Evolutionary conservation across 116 monocot genomes (phyloP), one percentile per base, ranked within the genome.

Genomic region (Iris pallida): DNA sequence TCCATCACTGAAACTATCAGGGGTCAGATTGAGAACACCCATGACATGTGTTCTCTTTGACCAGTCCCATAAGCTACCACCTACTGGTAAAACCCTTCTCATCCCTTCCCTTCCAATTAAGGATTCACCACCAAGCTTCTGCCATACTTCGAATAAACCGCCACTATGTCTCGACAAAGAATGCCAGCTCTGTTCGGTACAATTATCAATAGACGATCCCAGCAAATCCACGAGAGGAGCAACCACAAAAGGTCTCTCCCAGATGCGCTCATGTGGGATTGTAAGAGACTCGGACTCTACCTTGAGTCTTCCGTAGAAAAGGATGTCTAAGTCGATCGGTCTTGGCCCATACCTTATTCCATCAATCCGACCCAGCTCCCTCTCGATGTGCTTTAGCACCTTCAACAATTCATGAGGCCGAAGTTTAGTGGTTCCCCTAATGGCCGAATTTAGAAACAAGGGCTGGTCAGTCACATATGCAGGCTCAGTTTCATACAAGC

Each of bases 1-100:
- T 47, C 95, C 91, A 76, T 95, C 95, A 52, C 91, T 95, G 76
- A 91, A 95, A 71, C 95, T 95, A 67, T 95, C 95, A 3, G 88
- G 91, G 11, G 95, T 95, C 46, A 95, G 68, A 74, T 95, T 91
- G 59, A 91, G 78, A 4, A 95, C 60, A 43, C 95, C 95, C 91
- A 95, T 95, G 7, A 95, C 68, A 72, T 81, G 84, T n/a, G 86
- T 95, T 68, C 64, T 95, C 71, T 84, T 69, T 43, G 88, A 88
- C 91, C 79, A 91, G 42, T 91, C 95, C 85, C 73, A 78, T 53
- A 94, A 54, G 11, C 18, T 5, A 58, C 44, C 67, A 45, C 83
- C 74, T 20, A 90, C 63, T 4, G 88, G 95, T 60, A 95, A 72
- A 71, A 95, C 91, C 62, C 91, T 85, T 64, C 70, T 91, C 61